phyloP scores from a whole-genome alignment of 257 asterid species.

The Nyctanthes arbortristis region DNA sequence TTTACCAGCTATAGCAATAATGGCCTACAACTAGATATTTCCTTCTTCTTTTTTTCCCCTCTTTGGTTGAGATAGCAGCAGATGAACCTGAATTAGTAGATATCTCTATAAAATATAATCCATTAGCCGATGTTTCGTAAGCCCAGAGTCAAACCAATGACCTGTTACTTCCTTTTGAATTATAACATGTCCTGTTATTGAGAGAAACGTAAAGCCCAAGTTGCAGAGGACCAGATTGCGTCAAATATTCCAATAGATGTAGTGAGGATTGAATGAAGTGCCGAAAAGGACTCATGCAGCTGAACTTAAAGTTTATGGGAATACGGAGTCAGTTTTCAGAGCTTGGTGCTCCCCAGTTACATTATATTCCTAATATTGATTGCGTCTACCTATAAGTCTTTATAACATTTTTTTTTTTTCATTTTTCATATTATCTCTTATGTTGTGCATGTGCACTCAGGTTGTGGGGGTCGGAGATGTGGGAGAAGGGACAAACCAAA shows the following conservation, averaged over 20 bases:
- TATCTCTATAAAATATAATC: background rate
- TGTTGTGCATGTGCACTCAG: background rate
- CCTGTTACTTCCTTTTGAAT: background rate
- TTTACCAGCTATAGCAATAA: background rate
- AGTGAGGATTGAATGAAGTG: background rate
- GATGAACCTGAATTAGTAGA: background rate
- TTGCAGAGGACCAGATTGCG: background rate
- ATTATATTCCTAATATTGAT: background rate
- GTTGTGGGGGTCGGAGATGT: background rate
- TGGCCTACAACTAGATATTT: background rate
- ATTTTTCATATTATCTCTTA: background rate
- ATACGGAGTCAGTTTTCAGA: background rate
- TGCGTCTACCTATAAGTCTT: background rate
- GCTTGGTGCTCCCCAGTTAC: background rate
- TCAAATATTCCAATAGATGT: background rate
- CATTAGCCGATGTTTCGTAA: background rate
- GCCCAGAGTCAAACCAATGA: background rate
- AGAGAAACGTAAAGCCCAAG: background rate
- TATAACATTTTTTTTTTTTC: constrained; percentile 1
- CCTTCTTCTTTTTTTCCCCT: background rate
- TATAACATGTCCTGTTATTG: background rate
- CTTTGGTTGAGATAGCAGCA: background rate
- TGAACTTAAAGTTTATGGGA: background rate
- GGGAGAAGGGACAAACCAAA: constrained; percentile 63
- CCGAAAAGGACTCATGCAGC: background rate